These are phyloP conservation scores for Nidula microcarpa DNA, from an alignment of 768 basidiomycete genomes.

Conservation along the genomic window DNA sequence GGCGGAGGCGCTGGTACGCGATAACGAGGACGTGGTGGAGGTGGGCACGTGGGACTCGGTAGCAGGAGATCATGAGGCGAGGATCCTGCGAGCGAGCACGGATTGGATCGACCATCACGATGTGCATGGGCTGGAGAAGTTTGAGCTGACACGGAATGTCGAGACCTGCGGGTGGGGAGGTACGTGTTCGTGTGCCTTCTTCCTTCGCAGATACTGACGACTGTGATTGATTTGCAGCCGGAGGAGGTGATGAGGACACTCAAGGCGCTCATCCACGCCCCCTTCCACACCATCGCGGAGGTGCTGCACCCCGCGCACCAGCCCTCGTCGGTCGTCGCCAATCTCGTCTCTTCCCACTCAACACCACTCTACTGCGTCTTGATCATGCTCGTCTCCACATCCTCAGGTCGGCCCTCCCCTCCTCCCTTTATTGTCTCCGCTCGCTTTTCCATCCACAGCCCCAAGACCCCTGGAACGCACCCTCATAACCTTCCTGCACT, in stretches of 20 bases:
- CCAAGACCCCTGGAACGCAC: too few relatives aligned
- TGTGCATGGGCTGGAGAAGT: conserved; percentile 61
- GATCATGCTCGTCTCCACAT: conserved; percentile 31
- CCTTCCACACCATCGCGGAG: conserved; percentile 52
- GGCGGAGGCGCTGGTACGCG: conserved; percentile 48
- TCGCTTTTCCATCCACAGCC: too few relatives aligned
- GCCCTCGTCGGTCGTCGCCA: conserved; percentile 47
- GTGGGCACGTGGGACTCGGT: conserved; percentile 54
- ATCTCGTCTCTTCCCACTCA: conserved; percentile 53
- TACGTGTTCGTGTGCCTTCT: too few relatives aligned
- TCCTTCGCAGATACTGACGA: too few relatives aligned
- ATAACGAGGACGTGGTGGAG: conserved; percentile 69
- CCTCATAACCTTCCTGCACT: too few relatives aligned
- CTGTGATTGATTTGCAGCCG: too few relatives aligned
- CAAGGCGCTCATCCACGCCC: conserved; percentile 46
- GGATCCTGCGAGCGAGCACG: conserved; percentile 56
- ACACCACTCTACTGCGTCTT: conserved; percentile 61
- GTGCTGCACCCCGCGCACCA: conserved; percentile 49
- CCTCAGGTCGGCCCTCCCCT: too few relatives aligned
- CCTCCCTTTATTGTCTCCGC: too few relatives aligned
- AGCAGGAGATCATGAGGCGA: conserved; percentile 21
- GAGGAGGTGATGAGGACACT: conserved; percentile 6
- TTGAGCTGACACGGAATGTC: conserved; percentile 62
- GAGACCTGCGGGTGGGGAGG: conserved; percentile 21
- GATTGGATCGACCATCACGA: conserved; percentile 71